Evolutionary conservation across 208 protist genomes (phyloP), one percentile per base, ranked within the genome.

Genomic region (Endotrypanum monterogeii): DNA sequence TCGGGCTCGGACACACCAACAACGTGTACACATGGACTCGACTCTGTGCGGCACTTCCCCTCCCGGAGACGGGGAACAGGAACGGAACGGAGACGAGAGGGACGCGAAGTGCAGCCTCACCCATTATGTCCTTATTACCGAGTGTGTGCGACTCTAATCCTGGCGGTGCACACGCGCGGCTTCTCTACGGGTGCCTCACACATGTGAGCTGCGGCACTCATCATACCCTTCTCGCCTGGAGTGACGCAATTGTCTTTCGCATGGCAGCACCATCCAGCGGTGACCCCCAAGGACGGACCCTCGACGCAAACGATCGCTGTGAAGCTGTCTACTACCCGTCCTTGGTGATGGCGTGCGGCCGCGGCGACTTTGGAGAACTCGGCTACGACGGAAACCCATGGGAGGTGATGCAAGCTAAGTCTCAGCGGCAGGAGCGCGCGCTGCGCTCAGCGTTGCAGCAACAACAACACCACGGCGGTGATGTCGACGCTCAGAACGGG

Each of bases 301-400:
- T 46, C 30, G 28, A 39, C n/a, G 2, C 6, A 20, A n/a, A 6
- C 9, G 51, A 25, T 4, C 3, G 50, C 37, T 18, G 1, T 28
- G 18, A 41, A 25, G 60, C 83, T 32, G 65, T 71, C 46, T 80
- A 79, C 74, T 84, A 89, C 71, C 89, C 88, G 0, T 37, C 81
- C 3, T 52, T 94, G 32, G 55, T 95, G n/a, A 50, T 82, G 35
- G 89, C 90, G 41, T 83, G 83, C 39, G 93, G 93, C 23, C 89
- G 87, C 35, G 93, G 93, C 25, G 91, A 95, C 78, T 97, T 89
- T 84, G 93, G 93, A 16, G 90, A 97, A 61, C 83, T 97, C 28
- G 93, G 93, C 69, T 94, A 92, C 76, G 88, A 97, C 70, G 84
- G 66, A 7, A 83, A 90, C 39, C 66, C 57, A 28, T 87, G 78